Percentiles rank a stretch among this genome's conserved stretches.
Conservation (phyloP, 805 yeast genomes). For the Barnettozyma vustinii region DNA sequence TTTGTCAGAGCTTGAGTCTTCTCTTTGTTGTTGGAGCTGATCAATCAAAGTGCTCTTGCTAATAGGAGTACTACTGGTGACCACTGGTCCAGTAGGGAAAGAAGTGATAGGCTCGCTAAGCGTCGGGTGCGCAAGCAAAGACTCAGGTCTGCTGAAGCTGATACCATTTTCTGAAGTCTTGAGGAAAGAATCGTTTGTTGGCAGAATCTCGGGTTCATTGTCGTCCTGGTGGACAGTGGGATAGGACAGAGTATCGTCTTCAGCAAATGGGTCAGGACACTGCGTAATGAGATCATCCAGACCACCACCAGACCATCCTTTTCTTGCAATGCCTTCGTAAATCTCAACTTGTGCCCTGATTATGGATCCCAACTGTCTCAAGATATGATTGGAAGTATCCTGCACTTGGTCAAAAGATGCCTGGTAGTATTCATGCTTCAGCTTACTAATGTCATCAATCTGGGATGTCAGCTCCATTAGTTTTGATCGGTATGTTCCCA, state of each 20-base stretch:
- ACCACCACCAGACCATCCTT: conserved; percentile 88
- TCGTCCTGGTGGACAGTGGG: conserved; percentile 6
- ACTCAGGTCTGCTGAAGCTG: conserved; percentile 10
- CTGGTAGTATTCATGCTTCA: conserved; percentile 71
- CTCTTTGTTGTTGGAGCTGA: conserved; percentile 2
- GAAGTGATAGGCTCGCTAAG: conserved; percentile 15
- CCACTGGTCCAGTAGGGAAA: conserved; percentile 10
- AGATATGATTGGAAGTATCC: conserved; percentile 49
- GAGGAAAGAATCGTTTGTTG: conserved; percentile 3
- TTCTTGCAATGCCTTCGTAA: conserved; percentile 72
- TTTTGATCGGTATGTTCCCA: conserved; percentile 62
- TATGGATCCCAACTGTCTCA: conserved; percentile 53
- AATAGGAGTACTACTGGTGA: conserved; percentile 21
- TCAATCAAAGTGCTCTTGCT: conserved; percentile 3
- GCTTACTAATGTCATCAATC: conserved; percentile 70
- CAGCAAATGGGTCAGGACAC: conserved; percentile 60
- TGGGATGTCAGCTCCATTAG: conserved; percentile 64
- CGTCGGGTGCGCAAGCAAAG: conserved; percentile 9
- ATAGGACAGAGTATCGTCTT: conserved; percentile 15
- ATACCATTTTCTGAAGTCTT: conserved; percentile 9
- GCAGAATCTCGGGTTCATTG: not conserved
- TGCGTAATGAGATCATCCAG: conserved; percentile 59
- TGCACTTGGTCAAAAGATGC: conserved; percentile 58
- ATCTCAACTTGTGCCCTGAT: conserved; percentile 79
- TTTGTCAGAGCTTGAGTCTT: not conserved